Evolutionary conservation across 768 basidiomycete species (phyloP).

Genomic region (Myochromella boudieri): DNA sequence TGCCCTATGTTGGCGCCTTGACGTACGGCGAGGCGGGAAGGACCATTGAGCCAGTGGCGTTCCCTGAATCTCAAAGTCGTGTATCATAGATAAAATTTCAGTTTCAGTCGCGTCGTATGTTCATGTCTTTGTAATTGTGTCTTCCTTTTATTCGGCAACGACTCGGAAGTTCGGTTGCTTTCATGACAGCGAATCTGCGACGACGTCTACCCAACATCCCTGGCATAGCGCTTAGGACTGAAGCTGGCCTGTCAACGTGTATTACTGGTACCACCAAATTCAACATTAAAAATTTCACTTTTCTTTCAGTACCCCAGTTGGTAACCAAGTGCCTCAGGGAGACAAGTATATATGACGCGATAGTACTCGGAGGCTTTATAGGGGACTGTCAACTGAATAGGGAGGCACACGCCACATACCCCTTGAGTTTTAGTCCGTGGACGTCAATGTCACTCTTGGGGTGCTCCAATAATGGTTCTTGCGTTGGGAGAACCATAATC

Average conservation of each 20-base stretch:
- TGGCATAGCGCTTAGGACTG: too few relatives aligned
- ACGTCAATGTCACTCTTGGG: too few relatives aligned
- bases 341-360: neutral
- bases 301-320: too few relatives aligned
- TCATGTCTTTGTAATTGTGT: slow-evolving; percentile 1
- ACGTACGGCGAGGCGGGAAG: slow-evolving; percentile 72
- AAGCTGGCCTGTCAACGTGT: too few relatives aligned
- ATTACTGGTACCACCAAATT: too few relatives aligned
- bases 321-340: too few relatives aligned
- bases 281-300: too few relatives aligned
- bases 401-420: slow-evolving; percentile 9
- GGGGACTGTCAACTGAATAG: neutral
- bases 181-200: too few relatives aligned
- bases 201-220: too few relatives aligned
- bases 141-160: neutral
- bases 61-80: slow-evolving; percentile 40
- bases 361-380: neutral
- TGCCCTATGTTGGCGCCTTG: slow-evolving; percentile 85
- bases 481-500: too few relatives aligned
- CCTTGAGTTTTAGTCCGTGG: neutral
- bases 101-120: slow-evolving; percentile 1
- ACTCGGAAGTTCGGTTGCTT: neutral
- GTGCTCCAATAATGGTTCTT: too few relatives aligned
- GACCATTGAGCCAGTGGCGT: slow-evolving; percentile 35
- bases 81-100: slow-evolving; percentile 27